phyloP scores from a whole-genome alignment of 2,329 filamentous ascomycete species.

The Exophiala aquamarina region DNA sequence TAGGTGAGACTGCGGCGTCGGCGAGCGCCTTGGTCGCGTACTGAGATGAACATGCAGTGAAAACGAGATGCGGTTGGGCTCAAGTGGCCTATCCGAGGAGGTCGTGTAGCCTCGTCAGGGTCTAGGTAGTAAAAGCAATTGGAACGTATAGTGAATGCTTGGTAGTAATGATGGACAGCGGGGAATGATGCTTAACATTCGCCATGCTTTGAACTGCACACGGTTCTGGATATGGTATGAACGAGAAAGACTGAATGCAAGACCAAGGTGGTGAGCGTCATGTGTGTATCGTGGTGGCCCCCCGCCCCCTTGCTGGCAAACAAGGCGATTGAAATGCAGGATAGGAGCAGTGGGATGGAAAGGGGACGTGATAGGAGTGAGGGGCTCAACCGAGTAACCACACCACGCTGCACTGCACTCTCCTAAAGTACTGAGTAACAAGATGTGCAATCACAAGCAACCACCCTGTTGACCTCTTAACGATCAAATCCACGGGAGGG shows the following conservation, averaged over 20 bases:
- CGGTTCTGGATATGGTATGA: not conserved
- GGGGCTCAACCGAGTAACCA: conserved; percentile 20
- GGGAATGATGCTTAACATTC: conserved; percentile 2
- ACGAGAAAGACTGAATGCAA: conserved; percentile 2
- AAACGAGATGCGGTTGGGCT: conserved; percentile 3
- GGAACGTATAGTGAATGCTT: conserved; percentile 3
- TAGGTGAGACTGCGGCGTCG: conserved; percentile 24
- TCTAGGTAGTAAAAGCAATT: not conserved
- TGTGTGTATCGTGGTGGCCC: conserved; percentile 12
- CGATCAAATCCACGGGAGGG: conserved; percentile 12
- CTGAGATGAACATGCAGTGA: conserved; percentile 22
- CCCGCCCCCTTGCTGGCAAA: conserved; percentile 17
- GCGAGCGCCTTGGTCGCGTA: conserved; percentile 22
- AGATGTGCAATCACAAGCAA: no score
- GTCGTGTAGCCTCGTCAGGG: not conserved
- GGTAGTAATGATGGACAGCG: conserved; percentile 12
- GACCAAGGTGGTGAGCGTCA: conserved; percentile 1
- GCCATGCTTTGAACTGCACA: conserved; percentile 15
- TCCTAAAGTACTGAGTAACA: no score
- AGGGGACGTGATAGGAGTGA: conserved; percentile 20
- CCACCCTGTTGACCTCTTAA: conserved; percentile 2
- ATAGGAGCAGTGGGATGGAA: conserved; percentile 8
- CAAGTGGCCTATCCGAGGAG: conserved; percentile 5
- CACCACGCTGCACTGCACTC: no score
- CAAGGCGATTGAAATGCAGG: conserved; percentile 1